These are phyloP conservation scores for Streptanthus diversifolius DNA, from an alignment of 345 rosid species.

Conservation along the genomic window DNA sequence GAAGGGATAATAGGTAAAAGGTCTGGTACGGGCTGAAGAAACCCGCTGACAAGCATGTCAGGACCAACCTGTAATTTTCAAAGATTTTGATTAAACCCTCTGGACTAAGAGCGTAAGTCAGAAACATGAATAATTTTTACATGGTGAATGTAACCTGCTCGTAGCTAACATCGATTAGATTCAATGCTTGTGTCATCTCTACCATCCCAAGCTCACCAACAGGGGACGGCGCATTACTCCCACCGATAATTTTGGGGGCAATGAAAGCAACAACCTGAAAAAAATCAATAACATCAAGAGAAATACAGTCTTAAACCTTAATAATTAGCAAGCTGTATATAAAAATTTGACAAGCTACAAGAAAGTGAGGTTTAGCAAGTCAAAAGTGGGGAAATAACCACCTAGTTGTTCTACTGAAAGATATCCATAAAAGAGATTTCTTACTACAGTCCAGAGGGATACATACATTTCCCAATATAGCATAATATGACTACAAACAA, in stretches of 20 bases:
- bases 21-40: slow-evolving; percentile 91
- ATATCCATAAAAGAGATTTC: background rate
- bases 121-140: background rate
- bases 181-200: slow-evolving; percentile 95
- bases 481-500: background rate
- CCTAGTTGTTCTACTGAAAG: background rate
- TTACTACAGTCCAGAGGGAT: background rate
- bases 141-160: slow-evolving; percentile 57
- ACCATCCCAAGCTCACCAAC: slow-evolving; percentile 99
- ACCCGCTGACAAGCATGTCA: slow-evolving; percentile 90
- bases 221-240: slow-evolving; percentile 81
- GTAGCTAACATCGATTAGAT: slow-evolving; percentile 69
- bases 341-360: background rate
- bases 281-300: background rate
- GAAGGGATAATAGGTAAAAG: slow-evolving; percentile 74
- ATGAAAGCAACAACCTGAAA: slow-evolving; percentile 88
- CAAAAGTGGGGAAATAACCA: background rate
- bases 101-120: background rate
- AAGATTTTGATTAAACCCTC: slow-evolving; percentile 1
- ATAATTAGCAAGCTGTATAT: background rate
- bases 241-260: slow-evolving; percentile 96
- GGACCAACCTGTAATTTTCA: slow-evolving; percentile 70
- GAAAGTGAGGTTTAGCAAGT: background rate
- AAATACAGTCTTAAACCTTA: background rate
- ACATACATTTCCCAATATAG: background rate